phyloP scores from a whole-genome alignment of 495 filamentous ascomycete species.

The Neurospora sp. region DNA sequence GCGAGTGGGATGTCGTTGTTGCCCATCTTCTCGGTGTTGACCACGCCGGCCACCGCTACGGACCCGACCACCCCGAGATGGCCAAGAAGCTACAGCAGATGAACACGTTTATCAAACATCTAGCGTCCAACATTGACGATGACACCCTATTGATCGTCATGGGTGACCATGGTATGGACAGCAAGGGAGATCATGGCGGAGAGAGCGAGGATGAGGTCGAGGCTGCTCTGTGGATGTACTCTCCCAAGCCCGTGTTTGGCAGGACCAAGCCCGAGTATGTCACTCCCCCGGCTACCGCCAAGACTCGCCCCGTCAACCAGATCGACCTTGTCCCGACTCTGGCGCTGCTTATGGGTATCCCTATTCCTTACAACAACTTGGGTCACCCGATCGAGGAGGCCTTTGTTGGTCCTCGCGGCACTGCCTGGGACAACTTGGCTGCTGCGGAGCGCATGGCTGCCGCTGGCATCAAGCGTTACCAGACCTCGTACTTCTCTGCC shows the following conservation, averaged over 20 bases:
- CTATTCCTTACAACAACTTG: constrained; percentile 96
- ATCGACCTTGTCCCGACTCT: constrained; percentile 94
- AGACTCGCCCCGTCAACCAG: constrained; percentile 75
- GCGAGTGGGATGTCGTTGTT: constrained; percentile 83
- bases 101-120: constrained; percentile 63
- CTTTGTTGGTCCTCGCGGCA: constrained; percentile 59
- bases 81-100: constrained; percentile 83
- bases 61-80: constrained; percentile 89
- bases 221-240: constrained; percentile 98
- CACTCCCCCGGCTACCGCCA: constrained; percentile 61
- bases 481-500: constrained; percentile 46
- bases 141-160: constrained; percentile 85
- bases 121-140: constrained; percentile 68
- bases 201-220: constrained; percentile 93
- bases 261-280: constrained; percentile 50
- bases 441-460: constrained; percentile 65
- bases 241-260: constrained; percentile 72
- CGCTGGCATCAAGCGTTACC: constrained; percentile 84
- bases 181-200: constrained; percentile 92
- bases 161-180: constrained; percentile 98
- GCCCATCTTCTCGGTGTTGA: constrained; percentile 93
- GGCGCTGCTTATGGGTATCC: constrained; percentile 75
- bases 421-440: constrained; percentile 64
- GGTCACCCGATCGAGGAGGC: constrained; percentile 90
- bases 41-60: constrained; percentile 93